Conservation (phyloP, 2,329 filamentous ascomycete genomes). For the Cladosporium sp. region DNA sequence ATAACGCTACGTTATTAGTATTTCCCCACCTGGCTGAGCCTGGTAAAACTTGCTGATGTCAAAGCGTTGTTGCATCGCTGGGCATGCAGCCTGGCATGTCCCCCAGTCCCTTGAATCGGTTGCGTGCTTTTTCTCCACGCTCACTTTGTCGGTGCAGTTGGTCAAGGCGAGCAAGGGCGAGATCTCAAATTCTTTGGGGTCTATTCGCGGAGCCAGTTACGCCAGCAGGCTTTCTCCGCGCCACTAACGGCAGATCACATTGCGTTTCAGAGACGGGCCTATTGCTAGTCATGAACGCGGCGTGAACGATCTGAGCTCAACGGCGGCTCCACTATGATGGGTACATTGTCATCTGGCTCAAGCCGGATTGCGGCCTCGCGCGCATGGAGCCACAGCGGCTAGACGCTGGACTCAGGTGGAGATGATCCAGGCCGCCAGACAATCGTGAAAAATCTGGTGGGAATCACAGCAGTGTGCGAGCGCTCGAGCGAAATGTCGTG, state of each 20-base stretch:
- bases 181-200: background rate
- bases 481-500: background rate
- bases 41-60: too few species aligned
- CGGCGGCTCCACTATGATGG: background rate
- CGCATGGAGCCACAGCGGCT: background rate
- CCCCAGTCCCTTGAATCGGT: too few species aligned
- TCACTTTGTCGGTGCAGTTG: too few species aligned
- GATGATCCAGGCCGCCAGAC: background rate
- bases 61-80: background rate
- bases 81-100: background rate
- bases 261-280: too few species aligned
- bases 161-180: background rate
- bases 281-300: too few species aligned
- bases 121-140: background rate
- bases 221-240: background rate
- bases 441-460: background rate
- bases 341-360: background rate
- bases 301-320: background rate
- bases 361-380: background rate
- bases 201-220: background rate
- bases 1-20: too few species aligned
- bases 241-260: background rate
- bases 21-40: too few species aligned
- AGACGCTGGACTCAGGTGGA: background rate
- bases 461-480: background rate